phyloP scores from a whole-genome alignment of 2,329 filamentous ascomycete species.

The Knufia petricola region DNA sequence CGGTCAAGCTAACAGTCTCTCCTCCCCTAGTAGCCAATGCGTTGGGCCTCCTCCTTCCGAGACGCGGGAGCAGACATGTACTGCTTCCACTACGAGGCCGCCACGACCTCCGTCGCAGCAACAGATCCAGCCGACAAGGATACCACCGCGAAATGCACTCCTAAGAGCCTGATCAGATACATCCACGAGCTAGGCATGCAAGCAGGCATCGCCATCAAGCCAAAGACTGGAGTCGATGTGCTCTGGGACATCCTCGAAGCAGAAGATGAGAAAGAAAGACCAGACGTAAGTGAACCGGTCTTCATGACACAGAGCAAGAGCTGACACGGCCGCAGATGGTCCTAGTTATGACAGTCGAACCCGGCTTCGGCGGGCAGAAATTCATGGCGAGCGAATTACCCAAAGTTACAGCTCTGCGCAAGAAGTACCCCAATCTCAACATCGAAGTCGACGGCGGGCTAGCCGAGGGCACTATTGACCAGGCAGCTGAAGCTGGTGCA shows the following conservation, averaged over 20 bases:
- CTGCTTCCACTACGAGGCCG: constrained; percentile 99
- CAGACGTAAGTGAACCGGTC: constrained; percentile 59
- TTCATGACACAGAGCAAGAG: constrained; percentile 1
- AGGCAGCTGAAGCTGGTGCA: constrained; percentile 87
- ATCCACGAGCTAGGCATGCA: constrained; percentile 83
- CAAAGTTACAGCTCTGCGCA: constrained; percentile 76
- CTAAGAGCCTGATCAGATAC: constrained; percentile 75
- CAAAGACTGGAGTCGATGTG: constrained; percentile 80
- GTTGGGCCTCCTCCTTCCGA: constrained; percentile 94
- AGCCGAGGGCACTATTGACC: constrained; percentile 78
- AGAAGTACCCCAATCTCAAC: constrained; percentile 80
- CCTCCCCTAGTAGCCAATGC: constrained; percentile 61
- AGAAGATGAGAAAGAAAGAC: constrained; percentile 61
- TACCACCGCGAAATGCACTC: constrained; percentile 61
- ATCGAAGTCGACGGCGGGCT: constrained; percentile 96
- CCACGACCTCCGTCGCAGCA: constrained; percentile 70
- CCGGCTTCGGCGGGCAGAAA: constrained; percentile 94
- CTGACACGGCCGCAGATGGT: constrained; percentile 62
- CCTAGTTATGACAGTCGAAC: constrained; percentile 94
- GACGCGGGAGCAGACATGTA: constrained; percentile 95
- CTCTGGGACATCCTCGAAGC: constrained; percentile 81
- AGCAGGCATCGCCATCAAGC: constrained; percentile 93
- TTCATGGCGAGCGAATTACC: constrained; percentile 96
- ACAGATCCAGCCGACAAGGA: constrained; percentile 63
- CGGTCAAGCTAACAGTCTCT: constrained; percentile 3